A percentile compares a stretch with the other conserved stretches of the same genome.
Conservation (phyloP, 805 yeast species). For the Metschnikowia dekortorum region DNA sequence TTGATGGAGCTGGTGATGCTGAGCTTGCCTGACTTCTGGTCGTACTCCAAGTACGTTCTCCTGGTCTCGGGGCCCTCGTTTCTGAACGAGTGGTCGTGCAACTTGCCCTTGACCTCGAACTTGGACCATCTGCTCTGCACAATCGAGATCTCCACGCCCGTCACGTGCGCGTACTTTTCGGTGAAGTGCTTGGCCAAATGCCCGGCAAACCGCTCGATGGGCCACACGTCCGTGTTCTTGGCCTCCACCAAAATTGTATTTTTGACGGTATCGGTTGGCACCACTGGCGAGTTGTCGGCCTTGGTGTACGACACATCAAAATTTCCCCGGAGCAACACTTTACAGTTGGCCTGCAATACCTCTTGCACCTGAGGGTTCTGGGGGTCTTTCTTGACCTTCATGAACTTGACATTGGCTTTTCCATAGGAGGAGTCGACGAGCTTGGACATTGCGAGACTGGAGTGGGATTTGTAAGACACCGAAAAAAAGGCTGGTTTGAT, state of each 20-base stretch:
- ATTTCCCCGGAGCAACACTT: conserved; percentile 68
- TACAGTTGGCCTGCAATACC: conserved; percentile 80
- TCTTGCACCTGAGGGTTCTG: conserved; percentile 70
- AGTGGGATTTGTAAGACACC: background rate
- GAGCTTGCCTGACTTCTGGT: conserved; percentile 48
- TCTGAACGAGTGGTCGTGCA: conserved; percentile 78
- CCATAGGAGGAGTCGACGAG: conserved; percentile 64
- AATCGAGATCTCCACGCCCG: conserved; percentile 63
- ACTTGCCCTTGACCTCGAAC: conserved; percentile 65
- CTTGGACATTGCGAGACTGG: conserved; percentile 9
- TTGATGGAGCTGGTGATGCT: conserved; percentile 63
- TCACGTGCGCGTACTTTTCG: conserved; percentile 69
- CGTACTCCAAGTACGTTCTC: conserved; percentile 50
- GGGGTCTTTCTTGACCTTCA: conserved; percentile 81
- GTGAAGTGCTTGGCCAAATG: conserved; percentile 79
- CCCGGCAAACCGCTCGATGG: conserved; percentile 86
- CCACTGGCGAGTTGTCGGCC: conserved; percentile 85
- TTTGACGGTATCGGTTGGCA: conserved; percentile 92
- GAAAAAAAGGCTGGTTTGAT: background rate
- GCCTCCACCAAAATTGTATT: conserved; percentile 84
- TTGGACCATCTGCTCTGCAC: conserved; percentile 79
- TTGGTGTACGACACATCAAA: conserved; percentile 78
- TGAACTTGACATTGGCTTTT: conserved; percentile 86
- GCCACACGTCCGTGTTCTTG: conserved; percentile 79
- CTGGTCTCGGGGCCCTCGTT: conserved; percentile 83